Evolutionary conservation across 1,139 yeast species (phyloP).

Genomic region (Geotrichum macrosporum): DNA sequence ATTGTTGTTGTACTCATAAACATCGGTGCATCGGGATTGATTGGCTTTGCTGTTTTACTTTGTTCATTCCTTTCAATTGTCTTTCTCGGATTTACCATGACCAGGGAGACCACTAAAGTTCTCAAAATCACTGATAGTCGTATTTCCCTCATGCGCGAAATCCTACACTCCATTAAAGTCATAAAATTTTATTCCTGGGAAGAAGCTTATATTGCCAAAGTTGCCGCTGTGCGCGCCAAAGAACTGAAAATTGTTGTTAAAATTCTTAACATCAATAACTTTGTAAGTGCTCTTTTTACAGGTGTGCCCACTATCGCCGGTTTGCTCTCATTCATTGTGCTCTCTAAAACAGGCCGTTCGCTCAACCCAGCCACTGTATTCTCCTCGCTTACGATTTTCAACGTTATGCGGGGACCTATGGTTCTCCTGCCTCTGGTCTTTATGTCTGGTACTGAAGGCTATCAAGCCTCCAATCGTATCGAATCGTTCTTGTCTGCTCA

Average conservation of each 20-base stretch:
- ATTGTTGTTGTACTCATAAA: constrained; percentile 63
- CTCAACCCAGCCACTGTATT: constrained; percentile 69
- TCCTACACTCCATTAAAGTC: constrained; percentile 59
- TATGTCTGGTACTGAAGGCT: constrained; percentile 64
- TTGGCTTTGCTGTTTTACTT: constrained; percentile 52
- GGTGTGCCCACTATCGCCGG: constrained; percentile 65
- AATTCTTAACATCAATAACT: constrained; percentile 42
- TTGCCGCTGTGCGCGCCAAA: constrained; percentile 45
- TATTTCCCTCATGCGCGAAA: constrained; percentile 59
- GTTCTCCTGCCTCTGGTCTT: constrained; percentile 64
- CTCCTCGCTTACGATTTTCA: constrained; percentile 73
- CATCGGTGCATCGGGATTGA: constrained; percentile 68
- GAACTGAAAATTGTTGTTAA: constrained; percentile 41
- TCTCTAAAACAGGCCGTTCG: constrained; percentile 55
- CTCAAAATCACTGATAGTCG: constrained; percentile 53
- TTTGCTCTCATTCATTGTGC: constrained; percentile 66
- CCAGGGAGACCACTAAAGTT: constrained; percentile 44
- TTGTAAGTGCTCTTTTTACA: constrained; percentile 58
- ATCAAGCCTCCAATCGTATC: constrained; percentile 57
- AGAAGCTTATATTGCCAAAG: constrained; percentile 48
- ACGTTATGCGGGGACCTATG: constrained; percentile 63
- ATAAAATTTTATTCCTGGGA: constrained; percentile 79
- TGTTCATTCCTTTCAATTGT: constrained; percentile 33
- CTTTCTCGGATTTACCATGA: constrained; percentile 40
- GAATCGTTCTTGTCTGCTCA: constrained; percentile 50